A percentile compares a stretch with the other conserved stretches of the same genome.
Evolutionary conservation across 2,329 filamentous ascomycete genomes (phyloP).

Genomic region (Alternaria novae-zelandiae): DNA sequence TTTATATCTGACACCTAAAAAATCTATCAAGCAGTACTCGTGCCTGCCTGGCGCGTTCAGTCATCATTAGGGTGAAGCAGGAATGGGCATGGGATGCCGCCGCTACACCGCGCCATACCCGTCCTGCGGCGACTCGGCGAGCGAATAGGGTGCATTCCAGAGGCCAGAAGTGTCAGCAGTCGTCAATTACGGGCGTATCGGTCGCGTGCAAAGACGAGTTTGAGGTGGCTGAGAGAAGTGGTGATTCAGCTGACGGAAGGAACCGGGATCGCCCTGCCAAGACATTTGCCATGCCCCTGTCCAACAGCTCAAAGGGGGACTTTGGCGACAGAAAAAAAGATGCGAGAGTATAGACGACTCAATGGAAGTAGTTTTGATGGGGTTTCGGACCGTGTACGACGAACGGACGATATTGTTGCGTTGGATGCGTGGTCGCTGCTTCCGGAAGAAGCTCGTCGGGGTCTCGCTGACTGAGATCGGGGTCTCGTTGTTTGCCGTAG

Average conservation of each 20-base stretch:
- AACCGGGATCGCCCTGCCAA: constrained; percentile 11
- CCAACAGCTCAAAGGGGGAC: background rate
- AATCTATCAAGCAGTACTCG: constrained; percentile 7
- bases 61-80: constrained; percentile 34
- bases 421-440: background rate
- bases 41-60: constrained; percentile 12
- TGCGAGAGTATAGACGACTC: background rate
- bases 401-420: background rate
- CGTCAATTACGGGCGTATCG: constrained; percentile 5
- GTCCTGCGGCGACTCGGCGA: constrained; percentile 6
- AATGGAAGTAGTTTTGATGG: no score
- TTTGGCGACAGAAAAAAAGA: background rate
- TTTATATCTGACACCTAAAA: constrained; percentile 38
- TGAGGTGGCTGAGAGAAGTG: constrained; percentile 20
- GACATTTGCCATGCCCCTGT: background rate
- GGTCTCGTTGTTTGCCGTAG: constrained; percentile 8
- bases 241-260: constrained; percentile 19
- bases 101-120: constrained; percentile 17
- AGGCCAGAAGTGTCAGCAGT: constrained; percentile 4
- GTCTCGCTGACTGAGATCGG: constrained; percentile 11
- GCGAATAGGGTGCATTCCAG: constrained; percentile 8
- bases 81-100: constrained; percentile 11
- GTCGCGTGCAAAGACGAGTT: constrained; percentile 25
- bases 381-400: no score
- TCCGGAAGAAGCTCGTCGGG: constrained; percentile 28